A percentile compares a stretch with the other conserved stretches of the same genome.
Evolutionary conservation across 495 filamentous ascomycete genomes (phyloP).

Genomic region (Trichoderma virens): DNA sequence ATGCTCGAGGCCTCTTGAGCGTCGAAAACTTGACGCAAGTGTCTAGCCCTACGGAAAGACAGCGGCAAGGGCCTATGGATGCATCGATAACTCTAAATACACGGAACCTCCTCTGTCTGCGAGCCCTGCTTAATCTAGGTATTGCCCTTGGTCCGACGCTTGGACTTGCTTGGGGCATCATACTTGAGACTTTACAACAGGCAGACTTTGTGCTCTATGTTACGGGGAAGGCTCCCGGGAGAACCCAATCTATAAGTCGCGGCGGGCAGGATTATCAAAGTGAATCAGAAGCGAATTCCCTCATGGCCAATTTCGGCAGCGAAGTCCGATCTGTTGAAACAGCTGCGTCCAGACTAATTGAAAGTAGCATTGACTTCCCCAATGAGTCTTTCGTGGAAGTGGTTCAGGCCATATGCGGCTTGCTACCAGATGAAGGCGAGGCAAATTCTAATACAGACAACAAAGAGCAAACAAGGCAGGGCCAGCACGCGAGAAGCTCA

Average conservation of each 20-base stretch:
- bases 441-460: slow-evolving; percentile 13
- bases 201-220: slow-evolving; percentile 77
- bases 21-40: slow-evolving; percentile 52
- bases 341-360: slow-evolving; percentile 79
- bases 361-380: slow-evolving; percentile 83
- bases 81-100: slow-evolving; percentile 56
- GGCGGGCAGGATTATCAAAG: slow-evolving; percentile 28
- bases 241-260: slow-evolving; percentile 29
- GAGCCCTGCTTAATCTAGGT: slow-evolving; percentile 85
- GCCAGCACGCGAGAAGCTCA: slow-evolving; percentile 20
- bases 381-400: slow-evolving; percentile 73
- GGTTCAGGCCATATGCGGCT: slow-evolving; percentile 61
- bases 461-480: slow-evolving; percentile 10
- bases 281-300: slow-evolving; percentile 36
- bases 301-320: slow-evolving; percentile 57
- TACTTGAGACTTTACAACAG: slow-evolving; percentile 84
- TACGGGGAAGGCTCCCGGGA: slow-evolving; percentile 39
- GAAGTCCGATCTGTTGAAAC: slow-evolving; percentile 84
- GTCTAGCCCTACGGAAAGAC: slow-evolving; percentile 39
- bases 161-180: slow-evolving; percentile 76
- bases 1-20: slow-evolving; percentile 56
- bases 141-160: slow-evolving; percentile 90
- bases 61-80: slow-evolving; percentile 46
- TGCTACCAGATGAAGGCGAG: slow-evolving; percentile 30
- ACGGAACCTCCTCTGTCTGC: slow-evolving; percentile 79